Base-by-base conservation (phyloP, 179 eudicot genomes). In the Dionaea muscipula region DNA sequence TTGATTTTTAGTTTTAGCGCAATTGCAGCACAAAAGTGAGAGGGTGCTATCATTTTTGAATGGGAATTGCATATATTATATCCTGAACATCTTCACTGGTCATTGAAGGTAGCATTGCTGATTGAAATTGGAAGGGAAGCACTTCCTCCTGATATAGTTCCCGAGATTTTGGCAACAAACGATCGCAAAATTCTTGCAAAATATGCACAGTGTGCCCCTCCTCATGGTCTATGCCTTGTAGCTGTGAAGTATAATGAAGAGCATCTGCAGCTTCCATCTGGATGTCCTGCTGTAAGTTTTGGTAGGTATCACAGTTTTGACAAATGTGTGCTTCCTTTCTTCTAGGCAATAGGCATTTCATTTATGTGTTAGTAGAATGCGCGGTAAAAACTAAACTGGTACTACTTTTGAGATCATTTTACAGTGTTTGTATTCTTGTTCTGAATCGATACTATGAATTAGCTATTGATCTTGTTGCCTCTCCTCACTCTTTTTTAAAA, bases 81-180 rank as follows among this genome's bases (percentile, higher is more conserved):
- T n/a, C 4, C 1, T 43, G 16, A 14, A 16, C 41, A 10, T 38
- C 7, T 16, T 39, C 12, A 12, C 13, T 3, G 16, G 5, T 43
- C 47, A 18, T 47, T 55, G 62, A 51, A 86, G 97, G 97, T 81
- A 37, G 94, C 97, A 19, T 56, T 90, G 69, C 64, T 86, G 75
- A 73, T 89, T 75, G 95, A 90, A 75, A 81, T 90, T 2, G 97
- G 97, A 63, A 83, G 70, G 66, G 89, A 80, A 67, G 97, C 90
- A 24, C 50, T 81, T 63, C 90, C 95, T 2, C 83, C 95, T 15
- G 74, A 75, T 47, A 78, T 90, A 47, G 79, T 86, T 18, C 82
- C 86, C 18, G 65, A 44, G 68, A 83, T 90, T 58, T 50, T 86
- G 76, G 81, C 68, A 43, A 61, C 79, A 51, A 64, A 72, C 44